These are phyloP conservation scores for Lepidium africanum DNA, from an alignment of 345 rosid species.

Conservation along the genomic window DNA sequence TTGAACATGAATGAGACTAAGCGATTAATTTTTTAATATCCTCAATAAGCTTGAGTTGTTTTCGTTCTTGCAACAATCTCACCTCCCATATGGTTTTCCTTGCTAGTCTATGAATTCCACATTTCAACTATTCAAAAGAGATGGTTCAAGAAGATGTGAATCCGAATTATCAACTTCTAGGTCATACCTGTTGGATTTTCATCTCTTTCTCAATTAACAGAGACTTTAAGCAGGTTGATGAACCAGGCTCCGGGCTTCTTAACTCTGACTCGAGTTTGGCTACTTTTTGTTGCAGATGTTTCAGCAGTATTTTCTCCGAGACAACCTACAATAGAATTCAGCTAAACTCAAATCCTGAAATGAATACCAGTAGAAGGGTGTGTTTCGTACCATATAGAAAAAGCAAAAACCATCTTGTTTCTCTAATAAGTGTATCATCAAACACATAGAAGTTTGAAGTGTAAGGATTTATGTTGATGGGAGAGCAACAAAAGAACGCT, in stretches of 20 bases:
- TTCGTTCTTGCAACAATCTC: background rate
- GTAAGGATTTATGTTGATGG: background rate
- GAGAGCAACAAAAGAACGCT: background rate
- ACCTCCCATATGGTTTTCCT: background rate
- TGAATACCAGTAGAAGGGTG: background rate
- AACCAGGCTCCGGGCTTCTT: slow-evolving; percentile 62
- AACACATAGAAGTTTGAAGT: background rate
- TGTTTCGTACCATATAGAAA: background rate
- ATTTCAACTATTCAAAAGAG: background rate
- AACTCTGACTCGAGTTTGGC: slow-evolving; percentile 93
- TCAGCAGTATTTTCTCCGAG: slow-evolving; percentile 64
- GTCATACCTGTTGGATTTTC: slow-evolving; percentile 68
- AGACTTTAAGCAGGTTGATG: slow-evolving; percentile 52
- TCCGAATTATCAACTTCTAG: background rate
- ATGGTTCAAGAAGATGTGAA: background rate
- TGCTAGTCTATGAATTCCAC: background rate
- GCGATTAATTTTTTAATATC: background rate
- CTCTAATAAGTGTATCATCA: background rate
- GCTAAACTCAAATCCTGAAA: background rate
- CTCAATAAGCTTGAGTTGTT: background rate
- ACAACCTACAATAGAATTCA: slow-evolving; percentile 44
- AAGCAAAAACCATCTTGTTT: background rate
- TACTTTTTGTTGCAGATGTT: slow-evolving; percentile 82
- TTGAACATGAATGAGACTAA: background rate
- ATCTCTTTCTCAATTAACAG: slow-evolving; percentile 57